Evolutionary conservation across 768 basidiomycete species (phyloP).

Genomic region (Tylopilus intermedius): DNA sequence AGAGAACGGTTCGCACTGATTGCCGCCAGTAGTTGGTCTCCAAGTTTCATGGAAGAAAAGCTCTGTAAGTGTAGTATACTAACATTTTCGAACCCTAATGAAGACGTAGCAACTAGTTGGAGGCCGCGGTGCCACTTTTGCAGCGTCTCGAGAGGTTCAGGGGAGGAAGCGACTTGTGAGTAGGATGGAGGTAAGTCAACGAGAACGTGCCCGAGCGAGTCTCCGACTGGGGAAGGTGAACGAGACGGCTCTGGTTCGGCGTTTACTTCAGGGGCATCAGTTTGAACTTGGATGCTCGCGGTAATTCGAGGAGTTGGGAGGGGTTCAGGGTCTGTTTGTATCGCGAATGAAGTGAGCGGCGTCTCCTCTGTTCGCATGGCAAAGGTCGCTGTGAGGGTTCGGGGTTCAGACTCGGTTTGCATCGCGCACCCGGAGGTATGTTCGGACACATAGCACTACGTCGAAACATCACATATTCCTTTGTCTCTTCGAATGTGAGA

Average conservation of each 20-base stretch:
- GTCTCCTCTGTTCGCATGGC: constrained; percentile 53
- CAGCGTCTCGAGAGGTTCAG: constrained; percentile 51
- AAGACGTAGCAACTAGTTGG: too few relatives aligned
- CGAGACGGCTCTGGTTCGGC: constrained; percentile 31
- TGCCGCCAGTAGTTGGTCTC: too few relatives aligned
- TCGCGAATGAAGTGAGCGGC: constrained; percentile 21
- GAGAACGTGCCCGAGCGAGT: constrained; percentile 40
- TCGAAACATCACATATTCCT: constrained; percentile 69
- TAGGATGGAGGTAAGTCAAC: constrained; percentile 72
- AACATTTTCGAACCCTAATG: too few relatives aligned
- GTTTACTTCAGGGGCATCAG: constrained; percentile 38
- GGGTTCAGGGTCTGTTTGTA: constrained; percentile 38
- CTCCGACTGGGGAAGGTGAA: constrained; percentile 42
- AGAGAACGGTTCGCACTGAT: too few relatives aligned
- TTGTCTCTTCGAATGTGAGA: constrained; percentile 50
- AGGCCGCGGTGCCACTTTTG: constrained; percentile 70
- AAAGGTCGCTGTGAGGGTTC: constrained; percentile 41
- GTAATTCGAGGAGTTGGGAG: constrained; percentile 27
- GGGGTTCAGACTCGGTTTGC: constrained; percentile 63
- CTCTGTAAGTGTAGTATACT: too few relatives aligned
- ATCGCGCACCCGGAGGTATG: constrained; percentile 43
- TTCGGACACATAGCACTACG: constrained; percentile 60
- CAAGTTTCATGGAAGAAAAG: too few relatives aligned
- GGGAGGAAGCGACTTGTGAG: constrained; percentile 50
- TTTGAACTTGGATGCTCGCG: constrained; percentile 62